A percentile compares a stretch with the other conserved stretches of the same genome.
Evolutionary conservation across 1,139 yeast species (phyloP).

Genomic region (Hyphopichia pseudoburtonii): DNA sequence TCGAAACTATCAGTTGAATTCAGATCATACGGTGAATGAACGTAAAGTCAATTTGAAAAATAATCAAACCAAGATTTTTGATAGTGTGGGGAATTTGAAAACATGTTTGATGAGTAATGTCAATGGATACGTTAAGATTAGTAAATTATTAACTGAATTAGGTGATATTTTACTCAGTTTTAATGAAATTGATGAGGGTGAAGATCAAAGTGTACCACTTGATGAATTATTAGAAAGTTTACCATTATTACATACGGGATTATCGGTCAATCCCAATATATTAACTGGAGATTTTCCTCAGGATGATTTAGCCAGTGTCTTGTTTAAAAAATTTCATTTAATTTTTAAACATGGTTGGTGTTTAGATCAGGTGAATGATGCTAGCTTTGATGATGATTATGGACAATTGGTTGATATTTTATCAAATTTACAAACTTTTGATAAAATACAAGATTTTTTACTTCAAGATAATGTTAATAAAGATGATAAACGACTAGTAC

Average conservation of each 20-base stretch:
- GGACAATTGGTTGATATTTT: constrained; percentile 21
- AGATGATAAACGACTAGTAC: constrained; percentile 13
- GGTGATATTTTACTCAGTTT: constrained; percentile 43
- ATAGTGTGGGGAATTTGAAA: constrained; percentile 22
- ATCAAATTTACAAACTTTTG: constrained; percentile 38
- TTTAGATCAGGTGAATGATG: constrained; percentile 24
- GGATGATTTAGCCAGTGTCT: constrained; percentile 30
- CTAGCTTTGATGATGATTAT: constrained; percentile 18
- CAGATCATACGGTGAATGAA: constrained; percentile 6
- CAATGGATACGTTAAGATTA: constrained; percentile 23
- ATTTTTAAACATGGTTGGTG: constrained; percentile 55
- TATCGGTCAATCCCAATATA: constrained; percentile 71
- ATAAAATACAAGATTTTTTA: constrained; percentile 44
- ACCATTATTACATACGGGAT: constrained; percentile 70
- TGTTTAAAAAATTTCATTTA: constrained; percentile 42
- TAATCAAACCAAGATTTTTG: background rate
- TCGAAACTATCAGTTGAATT: constrained; percentile 12
- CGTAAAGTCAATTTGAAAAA: constrained; percentile 5
- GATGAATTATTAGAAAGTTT: constrained; percentile 47
- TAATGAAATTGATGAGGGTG: constrained; percentile 16
- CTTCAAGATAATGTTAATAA: constrained; percentile 15
- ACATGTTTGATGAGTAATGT: constrained; percentile 21
- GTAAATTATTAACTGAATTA: constrained; percentile 41
- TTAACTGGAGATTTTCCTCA: constrained; percentile 58
- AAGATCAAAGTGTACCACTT: constrained; percentile 22